phyloP scores from a whole-genome alignment of 352 stramenopile species.

The Paralagenidium karlingii region DNA sequence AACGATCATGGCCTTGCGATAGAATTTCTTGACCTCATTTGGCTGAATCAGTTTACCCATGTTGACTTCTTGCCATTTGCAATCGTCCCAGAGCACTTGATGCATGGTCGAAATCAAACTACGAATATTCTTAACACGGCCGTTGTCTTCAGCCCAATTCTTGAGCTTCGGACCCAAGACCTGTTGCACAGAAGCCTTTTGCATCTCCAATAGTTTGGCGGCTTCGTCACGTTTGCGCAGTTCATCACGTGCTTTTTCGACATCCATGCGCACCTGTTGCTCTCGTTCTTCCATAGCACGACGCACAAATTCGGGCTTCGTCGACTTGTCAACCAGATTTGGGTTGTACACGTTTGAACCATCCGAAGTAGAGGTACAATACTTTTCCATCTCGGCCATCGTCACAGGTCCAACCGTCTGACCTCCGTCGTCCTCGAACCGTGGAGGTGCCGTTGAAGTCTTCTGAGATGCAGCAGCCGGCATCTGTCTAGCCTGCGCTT shows the following conservation, averaged over 20 bases:
- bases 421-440: slow-evolving; percentile 62
- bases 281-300: slow-evolving; percentile 79
- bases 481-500: slow-evolving; percentile 2
- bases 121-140: slow-evolving; percentile 84
- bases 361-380: slow-evolving; percentile 45
- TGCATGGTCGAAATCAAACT: slow-evolving; percentile 88
- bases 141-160: slow-evolving; percentile 73
- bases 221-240: slow-evolving; percentile 57
- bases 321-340: slow-evolving; percentile 73
- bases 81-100: slow-evolving; percentile 83
- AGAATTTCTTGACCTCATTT: slow-evolving; percentile 85
- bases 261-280: slow-evolving; percentile 47
- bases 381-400: slow-evolving; percentile 71
- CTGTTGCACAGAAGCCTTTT: slow-evolving; percentile 48
- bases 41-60: slow-evolving; percentile 87
- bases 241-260: slow-evolving; percentile 63
- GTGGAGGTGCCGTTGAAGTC: background rate
- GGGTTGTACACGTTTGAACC: slow-evolving; percentile 80
- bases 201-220: slow-evolving; percentile 27
- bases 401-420: slow-evolving; percentile 74
- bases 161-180: slow-evolving; percentile 66
- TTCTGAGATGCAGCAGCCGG: background rate
- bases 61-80: slow-evolving; percentile 79
- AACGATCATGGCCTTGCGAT: slow-evolving; percentile 87
- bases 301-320: slow-evolving; percentile 59